Evolutionary conservation across 2,329 filamentous ascomycete genomes (phyloP), one percentile per base, ranked within the genome.

Genomic region (Corniculantispora saksenae): DNA sequence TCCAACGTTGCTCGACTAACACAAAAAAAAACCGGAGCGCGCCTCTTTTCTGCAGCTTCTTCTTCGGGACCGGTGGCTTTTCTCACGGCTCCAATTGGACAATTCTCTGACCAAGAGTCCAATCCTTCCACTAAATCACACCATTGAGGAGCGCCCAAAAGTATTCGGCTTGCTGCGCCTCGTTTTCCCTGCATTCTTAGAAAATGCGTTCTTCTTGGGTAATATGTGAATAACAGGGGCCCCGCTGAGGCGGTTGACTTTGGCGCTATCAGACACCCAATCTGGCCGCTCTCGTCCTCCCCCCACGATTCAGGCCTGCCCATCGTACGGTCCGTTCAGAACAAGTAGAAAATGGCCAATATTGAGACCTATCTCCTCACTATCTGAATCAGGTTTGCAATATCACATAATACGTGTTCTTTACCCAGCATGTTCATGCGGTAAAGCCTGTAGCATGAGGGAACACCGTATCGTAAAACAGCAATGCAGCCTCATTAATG

Each of bases 231-330:
- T 10, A 40, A 57, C 29, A n/a, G 38, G 13, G 9, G 56, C 56
- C 56, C 56, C 43, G 43, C 56, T 50, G 56, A 59, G 56, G 56
- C 56, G 27, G 56, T 48, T 59, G 54, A 50, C 40, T 50, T 59
- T 59, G 56, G 56, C 56, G 56, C 56, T 50, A 59, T 59, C 27
- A 15, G 43, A 48, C 25, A 23, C 40, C 56, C 13, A 59, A 59
- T 59, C 56, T 59, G 56, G 43, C 56, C 17, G 43, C 13, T 48
- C 25, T n/a, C 6, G 21, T 13, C 45, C n/a, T 7, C 13, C 25
- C 56, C 29, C 56, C 43, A 48, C 56, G 56, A 59, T 59, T 27
- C 9, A 48, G 17, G 15, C 32, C 27, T 23, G 10, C n/a, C 19
- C 38, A 35, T 21, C 19, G 35, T 27, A 23, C 23, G 15, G 48